Base-by-base conservation (phyloP, 192 early-diverging fungal genomes). In the Coemansia sp. region DNA sequence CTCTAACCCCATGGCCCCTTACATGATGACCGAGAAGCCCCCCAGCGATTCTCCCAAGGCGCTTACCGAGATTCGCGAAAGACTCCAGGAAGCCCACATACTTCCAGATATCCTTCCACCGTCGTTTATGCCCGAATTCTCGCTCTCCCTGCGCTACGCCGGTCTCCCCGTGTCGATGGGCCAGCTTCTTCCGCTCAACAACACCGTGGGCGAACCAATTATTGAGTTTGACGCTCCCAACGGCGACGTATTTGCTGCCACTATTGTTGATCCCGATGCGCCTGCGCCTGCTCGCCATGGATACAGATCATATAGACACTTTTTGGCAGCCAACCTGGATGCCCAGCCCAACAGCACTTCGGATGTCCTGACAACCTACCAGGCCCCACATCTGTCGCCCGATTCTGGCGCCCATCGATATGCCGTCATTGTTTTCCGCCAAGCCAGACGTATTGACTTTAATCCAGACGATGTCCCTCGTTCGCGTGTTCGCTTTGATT, bases 191-290 rank as follows among this genome's bases (percentile, higher is more conserved):
- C 62, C 66, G 2, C 41, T 72, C 26, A 66, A 68, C 63, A 42
- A 81, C 2, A 72, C 67, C 0, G 43, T 61, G 6, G 6, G 9
- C 10, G 73, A 81, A 41, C 73, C 73, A 0, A 73, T 51, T 6
- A 65, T 76, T 1, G 73, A 76, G 55, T 75, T 76, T 61, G 73
- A 76, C 61, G 52, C 70, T 9, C 66, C 57, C 19, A 59, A 51
- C 0, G 70, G 66, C 10, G 63, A 73, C 36, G 37, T 58, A 0
- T 81, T 72, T 37, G 69, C 69, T 9, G 52, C 71, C 0, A 73
- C 70, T 15, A 76, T 81, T 11, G 56, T 81, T 8, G 78, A 81
- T 18, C 65, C 73, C 39, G 73, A 81, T 42, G 39, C 70, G 0
- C 77, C 72, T 0, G 65, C 69, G 1, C 67, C 40, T 16, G 36